Evolutionary conservation across 140 eudicot genomes (phyloP).

Genomic region (Bidens hawaiensis): DNA sequence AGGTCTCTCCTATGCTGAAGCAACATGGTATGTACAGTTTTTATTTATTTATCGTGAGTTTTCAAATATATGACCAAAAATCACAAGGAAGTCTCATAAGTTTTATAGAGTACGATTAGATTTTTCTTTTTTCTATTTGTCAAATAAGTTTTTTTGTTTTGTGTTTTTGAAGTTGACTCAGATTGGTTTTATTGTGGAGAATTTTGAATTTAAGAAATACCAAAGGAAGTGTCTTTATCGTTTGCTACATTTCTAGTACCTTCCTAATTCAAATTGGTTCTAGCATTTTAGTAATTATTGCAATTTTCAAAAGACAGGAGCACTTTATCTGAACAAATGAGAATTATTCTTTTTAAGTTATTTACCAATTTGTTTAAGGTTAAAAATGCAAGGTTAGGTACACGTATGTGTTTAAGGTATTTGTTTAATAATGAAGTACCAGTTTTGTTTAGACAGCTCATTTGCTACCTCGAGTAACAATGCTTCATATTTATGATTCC

Average conservation of each 20-base stretch:
- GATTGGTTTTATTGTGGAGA: slow-evolving; percentile 4
- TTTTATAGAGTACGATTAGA: slow-evolving; percentile 1
- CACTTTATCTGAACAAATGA: neutral
- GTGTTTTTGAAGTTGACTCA: neutral
- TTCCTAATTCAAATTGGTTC: slow-evolving; percentile 6
- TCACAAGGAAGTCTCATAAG: neutral
- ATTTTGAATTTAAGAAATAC: slow-evolving; percentile 1
- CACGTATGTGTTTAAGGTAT: neutral
- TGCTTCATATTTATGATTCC: neutral
- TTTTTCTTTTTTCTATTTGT: neutral
- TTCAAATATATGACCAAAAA: neutral
- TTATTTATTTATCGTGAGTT: neutral
- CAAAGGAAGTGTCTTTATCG: slow-evolving; percentile 1
- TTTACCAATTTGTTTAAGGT: slow-evolving; percentile 1
- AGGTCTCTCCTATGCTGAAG: slow-evolving; percentile 97
- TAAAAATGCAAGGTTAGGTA: neutral
- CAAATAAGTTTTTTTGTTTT: too few relatives aligned
- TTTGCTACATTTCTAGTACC: slow-evolving; percentile 8
- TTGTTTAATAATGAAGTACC: neutral
- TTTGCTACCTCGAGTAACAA: neutral
- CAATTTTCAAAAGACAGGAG: slow-evolving; percentile 1
- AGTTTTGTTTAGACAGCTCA: neutral
- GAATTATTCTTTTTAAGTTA: neutral
- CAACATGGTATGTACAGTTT: slow-evolving; percentile 66
- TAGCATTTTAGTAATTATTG: slow-evolving; percentile 2